phyloP scores from a whole-genome alignment of 768 basidiomycete genomes.

The Amanita pseudoporphyria region DNA sequence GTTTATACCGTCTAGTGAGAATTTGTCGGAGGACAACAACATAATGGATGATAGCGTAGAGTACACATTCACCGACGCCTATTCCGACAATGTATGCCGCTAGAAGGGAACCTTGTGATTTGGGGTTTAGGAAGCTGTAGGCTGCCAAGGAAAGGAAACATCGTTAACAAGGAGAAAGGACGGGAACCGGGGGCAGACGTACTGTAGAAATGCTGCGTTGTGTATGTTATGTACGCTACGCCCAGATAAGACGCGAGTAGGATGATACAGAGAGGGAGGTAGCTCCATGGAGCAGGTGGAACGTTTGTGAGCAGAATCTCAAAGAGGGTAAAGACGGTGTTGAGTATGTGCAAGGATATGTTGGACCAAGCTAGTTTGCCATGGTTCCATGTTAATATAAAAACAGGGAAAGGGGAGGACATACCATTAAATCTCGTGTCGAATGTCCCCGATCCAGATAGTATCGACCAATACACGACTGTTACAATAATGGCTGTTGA shows the following conservation, averaged over 20 bases:
- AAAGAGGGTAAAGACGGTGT: constrained; percentile 43
- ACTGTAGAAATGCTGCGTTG: constrained; percentile 59
- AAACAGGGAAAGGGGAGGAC: constrained; percentile 12
- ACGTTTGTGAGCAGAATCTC: constrained; percentile 49
- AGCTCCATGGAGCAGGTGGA: constrained; percentile 42
- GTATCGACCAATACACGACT: constrained; percentile 50
- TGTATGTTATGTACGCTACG: constrained; percentile 58
- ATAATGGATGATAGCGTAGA: constrained; percentile 41
- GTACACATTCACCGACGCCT: constrained; percentile 34
- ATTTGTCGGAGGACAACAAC: constrained; percentile 28
- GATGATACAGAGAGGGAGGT: constrained; percentile 36
- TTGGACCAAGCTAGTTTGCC: constrained; percentile 40
- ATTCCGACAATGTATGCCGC: constrained; percentile 61
- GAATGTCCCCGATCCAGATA: constrained; percentile 35
- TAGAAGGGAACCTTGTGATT: constrained; percentile 28
- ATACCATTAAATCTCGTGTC: constrained; percentile 26
- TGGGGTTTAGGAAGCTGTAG: constrained; percentile 57
- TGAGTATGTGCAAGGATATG: constrained; percentile 53
- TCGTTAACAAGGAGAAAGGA: not conserved
- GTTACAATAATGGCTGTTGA: constrained; percentile 52
- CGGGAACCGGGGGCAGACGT: constrained; percentile 17
- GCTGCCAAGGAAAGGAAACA: constrained; percentile 32
- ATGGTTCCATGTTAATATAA: not conserved
- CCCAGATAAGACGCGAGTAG: constrained; percentile 50
- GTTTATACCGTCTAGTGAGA: constrained; percentile 12